Conservation (phyloP, 2,329 filamentous ascomycete genomes). For the Beauveria caledonica region DNA sequence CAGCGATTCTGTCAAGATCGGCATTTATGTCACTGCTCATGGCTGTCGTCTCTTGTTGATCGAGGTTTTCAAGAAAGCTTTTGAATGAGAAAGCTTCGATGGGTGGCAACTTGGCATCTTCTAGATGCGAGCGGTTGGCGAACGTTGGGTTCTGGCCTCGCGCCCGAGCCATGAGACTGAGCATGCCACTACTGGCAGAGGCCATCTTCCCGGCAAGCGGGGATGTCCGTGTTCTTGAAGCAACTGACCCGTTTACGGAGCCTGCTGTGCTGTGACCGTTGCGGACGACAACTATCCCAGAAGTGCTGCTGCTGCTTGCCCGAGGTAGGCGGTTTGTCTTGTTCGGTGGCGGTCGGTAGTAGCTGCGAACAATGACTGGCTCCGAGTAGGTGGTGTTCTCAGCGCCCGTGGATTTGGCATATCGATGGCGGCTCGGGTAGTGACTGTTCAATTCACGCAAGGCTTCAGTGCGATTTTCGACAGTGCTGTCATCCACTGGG, state of each 20-base stretch:
- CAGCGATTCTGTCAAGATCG: conserved; percentile 56
- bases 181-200: conserved; percentile 32
- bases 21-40: conserved; percentile 41
- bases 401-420: conserved; percentile 47
- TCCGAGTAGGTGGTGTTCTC: conserved; percentile 53
- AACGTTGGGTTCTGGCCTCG: background rate
- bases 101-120: conserved; percentile 45
- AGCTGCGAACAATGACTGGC: conserved; percentile 58
- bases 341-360: conserved; percentile 38
- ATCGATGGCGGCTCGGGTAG: conserved; percentile 48
- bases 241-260: conserved; percentile 17
- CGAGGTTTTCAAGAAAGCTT: conserved; percentile 51
- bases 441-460: conserved; percentile 51
- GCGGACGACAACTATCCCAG: conserved; percentile 20
- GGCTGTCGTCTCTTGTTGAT: conserved; percentile 27
- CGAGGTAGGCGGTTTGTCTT: conserved; percentile 20
- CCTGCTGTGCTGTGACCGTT: conserved; percentile 2
- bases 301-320: conserved; percentile 20
- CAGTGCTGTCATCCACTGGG: conserved; percentile 47
- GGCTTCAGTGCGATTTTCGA: conserved; percentile 49
- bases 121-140: conserved; percentile 10
- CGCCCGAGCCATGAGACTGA: conserved; percentile 26
- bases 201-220: conserved; percentile 25
- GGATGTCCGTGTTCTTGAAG: conserved; percentile 21
- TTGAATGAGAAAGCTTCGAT: conserved; percentile 58